Base-by-base conservation (phyloP, 768 basidiomycete species). In the Leccinum uliginosum region DNA sequence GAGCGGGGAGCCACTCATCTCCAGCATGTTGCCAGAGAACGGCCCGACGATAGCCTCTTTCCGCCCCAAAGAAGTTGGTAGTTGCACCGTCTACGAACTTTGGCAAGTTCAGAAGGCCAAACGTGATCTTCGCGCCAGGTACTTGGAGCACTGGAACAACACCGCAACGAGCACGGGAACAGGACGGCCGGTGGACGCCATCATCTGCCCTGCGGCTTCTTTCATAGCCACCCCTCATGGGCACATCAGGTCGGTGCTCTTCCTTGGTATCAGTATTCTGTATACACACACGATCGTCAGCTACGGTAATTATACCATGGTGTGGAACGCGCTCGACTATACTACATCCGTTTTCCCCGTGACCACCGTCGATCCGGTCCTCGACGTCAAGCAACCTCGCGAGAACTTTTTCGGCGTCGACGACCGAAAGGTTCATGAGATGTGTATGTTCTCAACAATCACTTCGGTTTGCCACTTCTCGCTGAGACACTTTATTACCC, bases 291-390 rank as follows among this genome's bases (percentile, higher is more conserved):
- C 17, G 19, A 32, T 30, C 6, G 4, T 3, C 43, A 86, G 85
- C 26, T 67, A 67, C 56, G 73, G 74, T 11, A 64, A 70, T 46
- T 89, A 86, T 62, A 88, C 88, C 0, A 74, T 71, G 17, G 71
- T 84, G 32, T 87, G 83, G 80, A 91, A 86, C 60, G 66, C 77
- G 12, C 76, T 85, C n/a, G 89, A 91, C 64, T 90, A 84, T 59
- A 69, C 84, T 0, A 75, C 82, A 1, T 71, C 81, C 8, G 72
- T 81, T 12, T 78, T 91, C 56, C 90, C 91, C 0, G 86, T 89
- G 19, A 78, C 84, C 0, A 75, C 63, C 38, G 84, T 89, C 8
- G 79, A 88, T 65, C 79, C 76, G 1, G 47, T 51, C 8, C 49
- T 85, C 8, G 90, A 91, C 60, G 67, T 64, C 6, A 78, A 77